A percentile compares a stretch with the other conserved stretches of the same genome.
phyloP scores from a whole-genome alignment of 176 grass and related monocot species.

The Ampelocalamus luodianensis region DNA sequence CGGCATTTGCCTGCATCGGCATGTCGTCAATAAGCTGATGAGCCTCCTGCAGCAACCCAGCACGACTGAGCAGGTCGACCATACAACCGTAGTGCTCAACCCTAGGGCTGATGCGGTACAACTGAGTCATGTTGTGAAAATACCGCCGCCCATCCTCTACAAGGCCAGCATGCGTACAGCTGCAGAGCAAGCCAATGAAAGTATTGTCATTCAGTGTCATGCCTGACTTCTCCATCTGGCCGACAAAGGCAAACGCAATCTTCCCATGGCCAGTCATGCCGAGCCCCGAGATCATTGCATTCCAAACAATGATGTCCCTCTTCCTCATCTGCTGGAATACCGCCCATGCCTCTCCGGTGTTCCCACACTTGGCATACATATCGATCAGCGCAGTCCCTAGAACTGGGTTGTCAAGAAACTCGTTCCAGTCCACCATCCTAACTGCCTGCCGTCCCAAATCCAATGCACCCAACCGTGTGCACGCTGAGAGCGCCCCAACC shows the following conservation, averaged over 20 bases:
- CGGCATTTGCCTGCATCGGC: constrained; percentile 67
- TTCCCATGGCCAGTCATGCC: constrained; percentile 41
- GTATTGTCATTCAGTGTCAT: constrained; percentile 57
- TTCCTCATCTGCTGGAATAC: no score
- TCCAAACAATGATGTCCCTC: no score
- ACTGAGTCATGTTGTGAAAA: constrained; percentile 52
- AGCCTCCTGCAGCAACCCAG: constrained; percentile 63
- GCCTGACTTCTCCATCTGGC: constrained; percentile 56
- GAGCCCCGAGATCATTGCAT: no score
- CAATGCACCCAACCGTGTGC: no score
- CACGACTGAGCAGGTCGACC: constrained; percentile 71
- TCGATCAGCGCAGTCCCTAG: no score
- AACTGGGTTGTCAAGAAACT: no score
- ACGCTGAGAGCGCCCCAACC: no score
- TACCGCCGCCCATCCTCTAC: constrained; percentile 60
- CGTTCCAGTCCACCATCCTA: no score
- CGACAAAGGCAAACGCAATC: constrained; percentile 53
- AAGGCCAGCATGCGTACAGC: constrained; percentile 64
- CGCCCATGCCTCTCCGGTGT: no score
- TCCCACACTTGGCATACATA: no score
- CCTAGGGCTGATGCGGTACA: constrained; percentile 54
- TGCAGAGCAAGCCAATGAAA: constrained; percentile 72
- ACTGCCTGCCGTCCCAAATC: no score
- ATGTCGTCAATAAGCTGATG: constrained; percentile 58
- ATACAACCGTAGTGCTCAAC: constrained; percentile 75